phyloP scores from a whole-genome alignment of 169 alveolate genomes.

The Babesia caballi region DNA sequence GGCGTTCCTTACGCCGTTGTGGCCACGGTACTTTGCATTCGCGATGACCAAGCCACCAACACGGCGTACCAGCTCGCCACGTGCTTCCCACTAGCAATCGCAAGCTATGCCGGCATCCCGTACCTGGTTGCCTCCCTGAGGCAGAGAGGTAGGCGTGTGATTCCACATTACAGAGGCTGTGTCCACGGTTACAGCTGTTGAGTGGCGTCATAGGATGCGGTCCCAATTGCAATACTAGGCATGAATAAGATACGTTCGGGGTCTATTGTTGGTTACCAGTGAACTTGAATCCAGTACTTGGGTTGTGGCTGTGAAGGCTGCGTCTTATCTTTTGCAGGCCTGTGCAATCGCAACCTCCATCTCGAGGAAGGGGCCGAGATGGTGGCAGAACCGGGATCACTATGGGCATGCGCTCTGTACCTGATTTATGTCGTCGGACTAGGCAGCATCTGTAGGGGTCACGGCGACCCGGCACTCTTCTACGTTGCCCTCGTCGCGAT shows the following conservation, averaged over 20 bases:
- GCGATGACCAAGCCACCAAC: not conserved
- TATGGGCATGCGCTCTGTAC: conserved; percentile 51
- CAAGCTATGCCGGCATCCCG: not conserved
- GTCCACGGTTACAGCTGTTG: too few species aligned
- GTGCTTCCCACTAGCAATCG: conserved; percentile 15
- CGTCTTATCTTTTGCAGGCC: conserved; percentile 2
- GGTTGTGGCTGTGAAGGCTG: not conserved
- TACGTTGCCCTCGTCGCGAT: conserved; percentile 10
- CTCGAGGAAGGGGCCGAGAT: not conserved
- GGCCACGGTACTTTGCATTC: not conserved
- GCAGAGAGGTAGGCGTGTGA: conserved; percentile 5
- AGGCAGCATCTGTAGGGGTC: not conserved
- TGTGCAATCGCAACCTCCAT: conserved; percentile 21
- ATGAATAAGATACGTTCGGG: too few species aligned
- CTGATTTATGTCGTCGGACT: conserved; percentile 7
- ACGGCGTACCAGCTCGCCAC: not conserved
- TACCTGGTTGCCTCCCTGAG: not conserved
- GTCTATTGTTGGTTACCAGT: not conserved
- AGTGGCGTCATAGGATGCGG: too few species aligned
- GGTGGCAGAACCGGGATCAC: conserved; percentile 66
- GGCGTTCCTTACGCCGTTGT: conserved; percentile 1
- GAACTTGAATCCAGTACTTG: not conserved
- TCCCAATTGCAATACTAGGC: too few species aligned
- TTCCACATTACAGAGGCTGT: not conserved
- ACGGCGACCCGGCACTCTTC: not conserved